These are phyloP conservation scores for Boletales sp. DNA, from an alignment of 768 basidiomycete genomes.

Conservation along the genomic window DNA sequence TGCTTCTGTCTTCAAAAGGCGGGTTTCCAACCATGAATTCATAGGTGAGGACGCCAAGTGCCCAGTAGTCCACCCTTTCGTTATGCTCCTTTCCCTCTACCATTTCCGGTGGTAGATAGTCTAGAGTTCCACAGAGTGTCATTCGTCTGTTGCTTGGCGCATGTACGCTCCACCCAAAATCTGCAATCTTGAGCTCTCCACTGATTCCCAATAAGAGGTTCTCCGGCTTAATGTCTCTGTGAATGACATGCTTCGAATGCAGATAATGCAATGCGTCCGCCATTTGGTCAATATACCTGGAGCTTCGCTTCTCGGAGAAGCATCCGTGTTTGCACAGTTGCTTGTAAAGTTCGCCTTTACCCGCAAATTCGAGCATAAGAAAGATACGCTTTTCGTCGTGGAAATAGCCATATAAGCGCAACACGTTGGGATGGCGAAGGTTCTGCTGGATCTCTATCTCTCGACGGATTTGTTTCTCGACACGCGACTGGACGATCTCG, in stretches of 20 bases:
- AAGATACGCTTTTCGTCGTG: slow-evolving; percentile 98
- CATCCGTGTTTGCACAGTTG: slow-evolving; percentile 82
- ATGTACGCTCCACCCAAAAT: slow-evolving; percentile 99
- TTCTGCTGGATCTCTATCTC: slow-evolving; percentile 99
- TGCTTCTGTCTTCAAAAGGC: slow-evolving; percentile 82
- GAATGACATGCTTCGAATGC: slow-evolving; percentile 95
- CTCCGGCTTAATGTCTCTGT: slow-evolving; percentile 98
- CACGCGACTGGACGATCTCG: slow-evolving; percentile 85
- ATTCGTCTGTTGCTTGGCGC: slow-evolving; percentile 86
- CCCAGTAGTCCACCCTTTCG: slow-evolving; percentile 94
- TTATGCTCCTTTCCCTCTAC: slow-evolving; percentile 88
- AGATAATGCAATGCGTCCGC: slow-evolving; percentile 91
- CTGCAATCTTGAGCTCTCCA: slow-evolving; percentile 96
- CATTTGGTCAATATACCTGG: slow-evolving; percentile 96
- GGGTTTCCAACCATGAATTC: slow-evolving; percentile 88
- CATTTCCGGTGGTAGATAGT: slow-evolving; percentile 99
- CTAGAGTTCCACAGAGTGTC: slow-evolving; percentile 93
- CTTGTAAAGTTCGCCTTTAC: slow-evolving; percentile 95
- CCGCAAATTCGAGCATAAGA: slow-evolving; percentile 97
- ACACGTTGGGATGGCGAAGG: slow-evolving; percentile 89
- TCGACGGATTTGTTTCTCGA: slow-evolving; percentile 95
- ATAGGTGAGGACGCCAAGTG: slow-evolving; percentile 92
- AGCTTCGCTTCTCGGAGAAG: slow-evolving; percentile 86
- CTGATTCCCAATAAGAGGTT: slow-evolving; percentile 92
- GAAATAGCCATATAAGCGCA: slow-evolving; percentile 95